Evolutionary conservation across 352 stramenopile species (phyloP).

Genomic region (Pythium grandisporangium): DNA sequence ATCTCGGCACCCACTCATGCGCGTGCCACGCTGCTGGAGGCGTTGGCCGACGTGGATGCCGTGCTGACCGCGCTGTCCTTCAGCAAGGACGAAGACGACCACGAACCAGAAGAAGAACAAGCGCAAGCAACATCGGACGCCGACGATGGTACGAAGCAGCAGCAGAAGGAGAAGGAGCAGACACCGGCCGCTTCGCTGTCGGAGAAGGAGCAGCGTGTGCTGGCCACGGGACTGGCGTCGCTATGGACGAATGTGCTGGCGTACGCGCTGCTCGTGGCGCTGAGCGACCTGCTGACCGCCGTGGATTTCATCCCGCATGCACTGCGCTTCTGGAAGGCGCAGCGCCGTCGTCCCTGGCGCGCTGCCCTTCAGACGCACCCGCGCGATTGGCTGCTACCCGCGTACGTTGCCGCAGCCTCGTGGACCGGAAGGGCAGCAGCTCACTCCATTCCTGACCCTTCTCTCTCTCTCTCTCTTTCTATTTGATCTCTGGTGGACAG

Average conservation of each 20-base stretch:
- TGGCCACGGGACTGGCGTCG: slow-evolving; percentile 25
- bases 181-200: neutral
- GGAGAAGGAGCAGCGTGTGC: slow-evolving; percentile 13
- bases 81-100: slow-evolving; percentile 7
- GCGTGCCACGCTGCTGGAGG: slow-evolving; percentile 8
- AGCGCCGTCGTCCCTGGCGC: slow-evolving; percentile 31
- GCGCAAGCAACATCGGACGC: neutral
- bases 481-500: slow-evolving; percentile 6
- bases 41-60: slow-evolving; percentile 29
- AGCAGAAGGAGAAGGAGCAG: too few relatives aligned
- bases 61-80: neutral
- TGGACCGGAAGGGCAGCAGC: neutral
- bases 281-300: slow-evolving; percentile 45
- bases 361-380: slow-evolving; percentile 42
- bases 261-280: slow-evolving; percentile 45
- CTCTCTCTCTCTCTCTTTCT: neutral
- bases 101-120: neutral
- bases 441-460: neutral
- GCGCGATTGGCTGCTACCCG: slow-evolving; percentile 51
- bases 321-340: slow-evolving; percentile 57
- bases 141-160: neutral
- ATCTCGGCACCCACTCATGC: slow-evolving; percentile 9
- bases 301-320: slow-evolving; percentile 67
- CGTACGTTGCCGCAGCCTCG: slow-evolving; percentile 9
- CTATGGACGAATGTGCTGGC: slow-evolving; percentile 57